Evolutionary conservation across 2,329 filamentous ascomycete species (phyloP), one percentile per base, ranked within the genome.

Genomic region (Leptographium lundbergii): DNA sequence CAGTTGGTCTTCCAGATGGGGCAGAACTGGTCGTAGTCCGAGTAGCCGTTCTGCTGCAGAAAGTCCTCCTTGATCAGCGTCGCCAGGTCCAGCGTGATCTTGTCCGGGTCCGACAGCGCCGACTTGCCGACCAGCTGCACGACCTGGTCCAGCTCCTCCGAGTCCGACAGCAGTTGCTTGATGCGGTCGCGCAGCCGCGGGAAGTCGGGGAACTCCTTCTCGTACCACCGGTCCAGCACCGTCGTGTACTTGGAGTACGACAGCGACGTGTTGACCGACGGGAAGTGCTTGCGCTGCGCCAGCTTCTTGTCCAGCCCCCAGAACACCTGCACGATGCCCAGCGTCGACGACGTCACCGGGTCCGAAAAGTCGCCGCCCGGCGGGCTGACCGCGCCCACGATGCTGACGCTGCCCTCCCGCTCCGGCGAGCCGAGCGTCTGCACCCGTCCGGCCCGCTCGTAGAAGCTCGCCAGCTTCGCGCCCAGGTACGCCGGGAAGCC

Each of bases 281-380:
- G 94, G 81, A 99, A 99, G 75, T 99, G 94, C 78, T 99, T 99
- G 68, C 94, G 87, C 77, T 97, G 94, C 25, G 94, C 94, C 61
- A 99, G 86, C 80, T 97, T 97, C 87, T 99, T 97, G 81, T 99
- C 94, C 56, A 97, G 82, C 81, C 94, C 94, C 94, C 94, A 99
- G 79, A 99, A 99, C 66, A 99, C 94, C 73, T 99, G 94, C 69
- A 99, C 94, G 70, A 99, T 99, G 82, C 88, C 84, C 54, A 99
- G 85, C 24, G 94, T 99, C 65, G 89, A 88, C 61, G 84, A 89
- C 17, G 94, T 99, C 69, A 99, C 94, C 24, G 94, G 94, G 75
- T 99, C 94, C 53, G 94, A 96, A 80, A 97, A 99, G 79, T 99
- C 94, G 83, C 94, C 94, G 78, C 92, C 94, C 14, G 94, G 94